Base-by-base conservation (phyloP, 2,329 filamentous ascomycete genomes). In the Paradendryphiella salina region DNA sequence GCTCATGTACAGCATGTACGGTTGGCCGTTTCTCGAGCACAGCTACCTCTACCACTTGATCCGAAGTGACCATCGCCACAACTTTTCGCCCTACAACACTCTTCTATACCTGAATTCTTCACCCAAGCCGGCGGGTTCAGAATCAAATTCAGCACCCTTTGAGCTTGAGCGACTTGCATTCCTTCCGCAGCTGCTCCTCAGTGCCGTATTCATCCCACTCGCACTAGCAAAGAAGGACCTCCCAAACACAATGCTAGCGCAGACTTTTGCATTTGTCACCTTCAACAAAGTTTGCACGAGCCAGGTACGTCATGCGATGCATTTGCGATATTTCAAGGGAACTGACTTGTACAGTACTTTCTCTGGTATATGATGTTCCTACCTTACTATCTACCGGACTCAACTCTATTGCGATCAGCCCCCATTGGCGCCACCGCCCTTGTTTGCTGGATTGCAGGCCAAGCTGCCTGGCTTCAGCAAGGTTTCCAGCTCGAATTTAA, bases 241-340 rank as follows among this genome's bases (percentile, higher is more conserved):
- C 0, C 81, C 92, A 0, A 83, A 85, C 0, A 87, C 89, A 4
- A 92, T 97, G 89, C 82, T 97, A 55, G 90, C 90, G 3, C 94
- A 99, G 75, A 97, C 94, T 0, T 96, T 96, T 75, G 90, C 93
- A 0, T 99, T 99, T 73, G 94, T 97, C 3, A 87, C 91, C 0
- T 97, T 97, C 64, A 99, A 99, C 77, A 99, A 99, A 77, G 94
- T 99, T 56, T 97, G 93, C 80, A 99, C 94, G 3, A 96, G 91
- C 67, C 93, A 97, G 82, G 90, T 94, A 82, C 57, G 81, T 69
- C 11, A 18, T 14, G 26, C 10, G n/a, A 14, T 6, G 17, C 28
- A 18, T 43, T 13, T 26, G 7, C 10, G 13, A 36, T n/a, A 13
- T 35, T 7, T n/a, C 14, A 23, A 42, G 26, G 29, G 43, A 42